phyloP scores from a whole-genome alignment of 2,329 filamentous ascomycete species.

The Fusarium verticillioides region DNA sequence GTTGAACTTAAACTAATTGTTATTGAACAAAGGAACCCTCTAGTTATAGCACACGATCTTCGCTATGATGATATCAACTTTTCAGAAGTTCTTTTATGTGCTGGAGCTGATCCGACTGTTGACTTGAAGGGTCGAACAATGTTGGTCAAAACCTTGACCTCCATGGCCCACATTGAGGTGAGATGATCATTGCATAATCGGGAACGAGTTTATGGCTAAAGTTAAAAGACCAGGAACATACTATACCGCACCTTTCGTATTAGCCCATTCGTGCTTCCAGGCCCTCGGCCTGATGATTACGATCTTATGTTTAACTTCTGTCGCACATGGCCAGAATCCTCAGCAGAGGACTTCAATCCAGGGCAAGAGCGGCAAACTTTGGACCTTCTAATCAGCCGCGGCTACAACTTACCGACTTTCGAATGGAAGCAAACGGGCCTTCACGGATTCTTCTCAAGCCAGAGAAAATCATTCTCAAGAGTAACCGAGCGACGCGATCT shows the following conservation, averaged over 20 bases:
- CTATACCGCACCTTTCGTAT: fast-evolving
- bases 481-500: neutral
- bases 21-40: fast-evolving
- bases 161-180: neutral
- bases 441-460: fast-evolving
- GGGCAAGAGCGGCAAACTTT: neutral
- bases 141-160: neutral
- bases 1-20: fast-evolving
- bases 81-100: fast-evolving
- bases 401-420: fast-evolving
- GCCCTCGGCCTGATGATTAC: fast-evolving
- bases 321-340: fast-evolving
- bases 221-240: fast-evolving
- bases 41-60: fast-evolving
- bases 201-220: fast-evolving
- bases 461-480: neutral
- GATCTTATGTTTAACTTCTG: fast-evolving
- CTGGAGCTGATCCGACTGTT: neutral
- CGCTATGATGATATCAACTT: fast-evolving
- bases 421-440: fast-evolving
- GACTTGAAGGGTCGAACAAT: fast-evolving
- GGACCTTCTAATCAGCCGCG: fast-evolving
- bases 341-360: fast-evolving
- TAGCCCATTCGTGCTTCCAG: neutral
- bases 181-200: fast-evolving